Conservation (phyloP, 305 asterid genomes). For the Ilex paraguariensis region DNA sequence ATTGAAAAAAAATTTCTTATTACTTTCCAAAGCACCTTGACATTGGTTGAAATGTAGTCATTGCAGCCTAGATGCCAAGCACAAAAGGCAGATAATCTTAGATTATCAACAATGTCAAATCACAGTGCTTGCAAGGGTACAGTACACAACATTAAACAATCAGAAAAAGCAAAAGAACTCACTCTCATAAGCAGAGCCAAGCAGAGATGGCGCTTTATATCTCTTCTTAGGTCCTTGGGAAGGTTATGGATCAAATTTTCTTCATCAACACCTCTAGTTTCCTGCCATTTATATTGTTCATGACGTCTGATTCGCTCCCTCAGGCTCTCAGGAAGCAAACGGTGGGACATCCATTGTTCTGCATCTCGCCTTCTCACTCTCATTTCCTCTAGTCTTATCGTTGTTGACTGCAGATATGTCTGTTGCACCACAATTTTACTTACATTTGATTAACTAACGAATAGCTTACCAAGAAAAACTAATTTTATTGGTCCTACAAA, state of each 20-base stretch:
- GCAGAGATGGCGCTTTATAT: slow-evolving; percentile 89
- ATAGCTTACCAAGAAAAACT: too few species aligned
- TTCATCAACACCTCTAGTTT: slow-evolving; percentile 91
- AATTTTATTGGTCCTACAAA: too few species aligned
- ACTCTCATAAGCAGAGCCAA: slow-evolving; percentile 80
- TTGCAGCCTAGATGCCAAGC: too few species aligned
- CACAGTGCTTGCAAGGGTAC: too few species aligned
- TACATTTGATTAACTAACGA: not conserved
- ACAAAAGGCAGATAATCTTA: too few species aligned
- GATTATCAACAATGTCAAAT: too few species aligned
- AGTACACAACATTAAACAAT: not conserved
- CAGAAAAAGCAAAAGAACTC: slow-evolving; percentile 18
- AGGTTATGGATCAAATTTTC: slow-evolving; percentile 72
- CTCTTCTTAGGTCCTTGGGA: slow-evolving; percentile 90
- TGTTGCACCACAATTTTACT: slow-evolving; percentile 32
- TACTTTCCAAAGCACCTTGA: too few species aligned
- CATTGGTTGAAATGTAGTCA: too few species aligned
- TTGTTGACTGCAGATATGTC: slow-evolving; percentile 89
- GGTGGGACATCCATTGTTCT: slow-evolving; percentile 93
- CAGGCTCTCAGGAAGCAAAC: slow-evolving; percentile 71
- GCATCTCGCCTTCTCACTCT: slow-evolving; percentile 92
- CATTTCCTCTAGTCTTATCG: slow-evolving; percentile 87
- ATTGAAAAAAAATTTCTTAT: too few species aligned
- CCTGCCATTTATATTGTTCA: slow-evolving; percentile 92
- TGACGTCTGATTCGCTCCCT: slow-evolving; percentile 73